Base-by-base conservation (phyloP, 768 basidiomycete genomes). In the Gelatoporia subvermispora region DNA sequence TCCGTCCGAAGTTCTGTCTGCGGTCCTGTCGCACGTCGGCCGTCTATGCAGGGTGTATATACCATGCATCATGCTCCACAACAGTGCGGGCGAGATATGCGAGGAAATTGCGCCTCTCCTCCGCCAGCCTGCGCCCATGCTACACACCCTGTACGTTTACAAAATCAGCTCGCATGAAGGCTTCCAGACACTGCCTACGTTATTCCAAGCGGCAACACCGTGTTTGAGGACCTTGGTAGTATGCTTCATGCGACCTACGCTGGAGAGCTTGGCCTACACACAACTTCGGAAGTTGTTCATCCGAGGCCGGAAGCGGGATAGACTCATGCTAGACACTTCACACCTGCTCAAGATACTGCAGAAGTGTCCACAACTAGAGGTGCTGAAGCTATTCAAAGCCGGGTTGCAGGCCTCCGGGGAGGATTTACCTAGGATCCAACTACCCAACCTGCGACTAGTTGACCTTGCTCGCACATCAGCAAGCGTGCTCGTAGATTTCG, bases 21-120 rank as follows among this genome's bases (percentile, higher is more conserved):
- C 51, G 21, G 28, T 64, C 1, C 34, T 48, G 23, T 45, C 53
- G 16, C 58, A 64, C 18, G 50, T 54, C 40, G 37, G 41, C 34
- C 60, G 62, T 11, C 50, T 64, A 43, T 58, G 57, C 43, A 44
- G 51, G 24, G 45, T 64, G 44, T 59, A 60, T 35, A 31, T 64
- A 13, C 62, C 58, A 1, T 61, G 56, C 41, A 53, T 48, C 21
- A 52, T 54, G 25, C 45, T 62, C 3, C 48, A 56, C 25, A 47
- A 48, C 20, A 51, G 52, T 35, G 45, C 52, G 21, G 58, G 54
- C 2, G 50, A 49, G 34, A 45, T 58, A 11, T 49, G 53, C 21
- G 47, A 47, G 11, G 40, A 54, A 16, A 35, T 64, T 13, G 46
- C 44, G 4, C 49, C 54, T 2, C 51, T 64, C 17, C 47, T 64